phyloP scores from a whole-genome alignment of 495 filamentous ascomycete species.

The Podospora pseudopauciseta region DNA sequence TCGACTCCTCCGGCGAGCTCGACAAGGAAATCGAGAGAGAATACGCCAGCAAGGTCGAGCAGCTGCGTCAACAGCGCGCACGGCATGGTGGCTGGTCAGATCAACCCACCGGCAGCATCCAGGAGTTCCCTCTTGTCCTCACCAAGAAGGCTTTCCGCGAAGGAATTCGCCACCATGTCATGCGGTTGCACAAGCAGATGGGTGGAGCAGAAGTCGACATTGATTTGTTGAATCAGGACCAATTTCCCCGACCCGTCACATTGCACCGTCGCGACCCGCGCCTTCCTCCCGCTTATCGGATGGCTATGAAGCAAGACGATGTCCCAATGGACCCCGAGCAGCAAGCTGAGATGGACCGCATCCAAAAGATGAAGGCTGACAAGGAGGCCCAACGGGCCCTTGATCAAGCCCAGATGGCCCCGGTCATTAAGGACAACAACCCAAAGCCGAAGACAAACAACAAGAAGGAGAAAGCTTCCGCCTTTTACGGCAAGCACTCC shows the following conservation, averaged over 20 bases:
- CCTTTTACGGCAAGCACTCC: conserved; percentile 49
- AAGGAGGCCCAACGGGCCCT: conserved; percentile 77
- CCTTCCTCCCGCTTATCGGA: conserved; percentile 55
- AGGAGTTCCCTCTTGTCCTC: conserved; percentile 70
- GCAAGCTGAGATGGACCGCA: conserved; percentile 70
- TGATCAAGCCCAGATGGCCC: conserved; percentile 85
- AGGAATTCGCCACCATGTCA: conserved; percentile 80
- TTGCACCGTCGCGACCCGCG: conserved; percentile 88
- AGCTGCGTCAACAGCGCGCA: conserved; percentile 34
- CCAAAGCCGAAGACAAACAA: conserved; percentile 59
- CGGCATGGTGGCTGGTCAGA: conserved; percentile 61
- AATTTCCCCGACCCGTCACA: conserved; percentile 83
- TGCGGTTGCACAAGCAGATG: conserved; percentile 54
- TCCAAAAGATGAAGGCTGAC: conserved; percentile 61
- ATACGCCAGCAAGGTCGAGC: conserved; percentile 11
- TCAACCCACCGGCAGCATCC: conserved; percentile 47
- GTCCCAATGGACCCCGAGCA: conserved; percentile 43
- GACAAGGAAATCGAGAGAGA: background rate
- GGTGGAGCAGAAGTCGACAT: conserved; percentile 48
- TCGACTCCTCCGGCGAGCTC: background rate
- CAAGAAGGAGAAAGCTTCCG: conserved; percentile 74
- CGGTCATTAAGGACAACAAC: conserved; percentile 50
- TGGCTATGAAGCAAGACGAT: conserved; percentile 54
- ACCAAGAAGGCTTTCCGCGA: conserved; percentile 78
- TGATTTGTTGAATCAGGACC: conserved; percentile 61